Evolutionary conservation across 257 asterid species (phyloP), one percentile per base, ranked within the genome.

Genomic region (Fraxinus cuspidata): DNA sequence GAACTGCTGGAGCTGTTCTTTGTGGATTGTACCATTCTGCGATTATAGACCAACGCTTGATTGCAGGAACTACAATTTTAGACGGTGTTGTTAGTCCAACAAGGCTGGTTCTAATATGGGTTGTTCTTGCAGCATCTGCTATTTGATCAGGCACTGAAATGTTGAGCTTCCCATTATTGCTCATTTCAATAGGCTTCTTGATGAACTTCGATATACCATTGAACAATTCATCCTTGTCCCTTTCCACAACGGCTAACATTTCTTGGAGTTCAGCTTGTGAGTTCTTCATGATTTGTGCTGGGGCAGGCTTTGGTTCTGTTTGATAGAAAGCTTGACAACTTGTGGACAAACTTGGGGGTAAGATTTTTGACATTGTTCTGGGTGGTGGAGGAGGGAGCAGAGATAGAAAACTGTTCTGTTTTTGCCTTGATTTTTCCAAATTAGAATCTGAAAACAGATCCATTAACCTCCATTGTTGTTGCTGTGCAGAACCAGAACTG

Each of bases 331-430:
- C 66, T 27, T 77, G 82, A n/a, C 40, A 65, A 63, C 38, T 74
- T n/a, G 28, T 47, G 1, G 83, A 69, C 25, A 71, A 19, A 77
- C 32, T 38, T 19, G 83, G 86, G 10, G 92, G 89, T 78, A 86
- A 35, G 80, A 88, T 84, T 79, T 81, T 84, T 11, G 89, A 85
- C 15, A 67, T 29, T 5, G 82, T 66, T 73, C 90, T 81, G 2
- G 86, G 83, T 51, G 88, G 90, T 38, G 90, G 90, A 38, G 92
- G 90, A 53, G 92, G 92, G 18, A 86, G 83, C n/a, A 88, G n/a
- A 15, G 87, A 84, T 25, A 83, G 78, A 18, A 83, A 83, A 73
- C 73, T 79, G 73, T 71, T 84, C 42, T 75, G 81, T 51, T 76
- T 78, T 16, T 58, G 81, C 19, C 15, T 38, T 19, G 49, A 67